These are phyloP conservation scores for Penicillium bialowiezense DNA, from an alignment of 495 filamentous ascomycete species.

Conservation along the genomic window DNA sequence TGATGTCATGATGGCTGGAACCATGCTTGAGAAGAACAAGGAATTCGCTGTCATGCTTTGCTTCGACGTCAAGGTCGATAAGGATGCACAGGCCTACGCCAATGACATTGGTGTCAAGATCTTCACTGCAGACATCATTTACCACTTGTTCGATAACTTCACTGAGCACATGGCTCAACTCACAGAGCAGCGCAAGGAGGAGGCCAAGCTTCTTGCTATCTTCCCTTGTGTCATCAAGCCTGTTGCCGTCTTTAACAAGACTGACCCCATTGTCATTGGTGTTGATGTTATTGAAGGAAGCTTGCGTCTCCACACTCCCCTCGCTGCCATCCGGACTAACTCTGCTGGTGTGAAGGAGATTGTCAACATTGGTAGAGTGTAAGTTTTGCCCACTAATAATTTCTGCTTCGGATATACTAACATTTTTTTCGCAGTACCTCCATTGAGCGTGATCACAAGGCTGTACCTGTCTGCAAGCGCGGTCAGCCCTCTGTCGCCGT, in stretches of 20 bases:
- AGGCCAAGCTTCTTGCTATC: conserved; percentile 90
- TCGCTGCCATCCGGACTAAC: conserved; percentile 80
- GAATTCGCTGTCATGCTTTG: conserved; percentile 99
- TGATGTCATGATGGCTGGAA: conserved; percentile 93
- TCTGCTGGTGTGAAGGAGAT: conserved; percentile 75
- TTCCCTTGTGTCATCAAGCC: conserved; percentile 91
- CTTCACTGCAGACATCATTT: conserved; percentile 98
- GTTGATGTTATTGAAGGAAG: conserved; percentile 92
- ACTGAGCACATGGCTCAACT: conserved; percentile 87
- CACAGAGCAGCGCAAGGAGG: conserved; percentile 88
- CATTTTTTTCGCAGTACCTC: conserved; percentile 62
- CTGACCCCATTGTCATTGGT: conserved; percentile 90
- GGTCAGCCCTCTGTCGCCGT: conserved; percentile 94
- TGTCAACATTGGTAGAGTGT: conserved; percentile 88
- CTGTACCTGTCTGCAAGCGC: conserved; percentile 85
- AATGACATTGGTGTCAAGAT: conserved; percentile 96
- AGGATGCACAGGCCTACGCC: conserved; percentile 87
- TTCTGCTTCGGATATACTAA: neutral
- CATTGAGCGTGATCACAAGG: conserved; percentile 97
- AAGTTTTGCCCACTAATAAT: conserved; percentile 43
- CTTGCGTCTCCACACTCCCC: conserved; percentile 79
- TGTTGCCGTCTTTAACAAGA: conserved; percentile 98
- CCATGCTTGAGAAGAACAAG: conserved; percentile 94
- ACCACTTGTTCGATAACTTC: conserved; percentile 96
- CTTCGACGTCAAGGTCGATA: conserved; percentile 99